A percentile compares a stretch with the other conserved stretches of the same genome.
phyloP scores from a whole-genome alignment of 805 yeast species.

The Candida wancherniae region DNA sequence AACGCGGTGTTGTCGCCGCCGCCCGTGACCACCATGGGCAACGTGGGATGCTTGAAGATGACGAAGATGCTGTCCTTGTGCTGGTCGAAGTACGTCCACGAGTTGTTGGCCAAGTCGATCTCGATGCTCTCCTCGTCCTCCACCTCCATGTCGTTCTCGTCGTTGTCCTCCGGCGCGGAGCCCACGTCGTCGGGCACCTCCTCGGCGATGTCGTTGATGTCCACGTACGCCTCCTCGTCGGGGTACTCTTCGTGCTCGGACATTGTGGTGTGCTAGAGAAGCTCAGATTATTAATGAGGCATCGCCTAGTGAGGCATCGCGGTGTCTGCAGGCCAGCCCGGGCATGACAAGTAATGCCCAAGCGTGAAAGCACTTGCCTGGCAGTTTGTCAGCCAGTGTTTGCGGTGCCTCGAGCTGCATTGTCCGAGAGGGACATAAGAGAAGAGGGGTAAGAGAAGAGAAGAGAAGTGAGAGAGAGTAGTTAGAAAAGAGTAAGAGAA shows the following conservation, averaged over 20 bases:
- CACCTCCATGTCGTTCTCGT: conserved; percentile 38
- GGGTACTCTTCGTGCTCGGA: conserved; percentile 4
- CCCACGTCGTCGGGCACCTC: conserved; percentile 23
- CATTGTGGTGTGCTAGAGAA: no score
- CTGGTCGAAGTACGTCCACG: conserved; percentile 81
- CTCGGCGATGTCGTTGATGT: conserved; percentile 42
- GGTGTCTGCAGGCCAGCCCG: conserved; percentile 3
- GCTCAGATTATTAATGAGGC: no score
- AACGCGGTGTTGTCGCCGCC: conserved; percentile 91
- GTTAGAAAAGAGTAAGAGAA: no score
- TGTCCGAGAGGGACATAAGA: no score
- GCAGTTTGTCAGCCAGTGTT: no score
- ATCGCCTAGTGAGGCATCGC: conserved; percentile 3
- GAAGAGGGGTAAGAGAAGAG: no score
- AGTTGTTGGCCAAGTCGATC: conserved; percentile 85
- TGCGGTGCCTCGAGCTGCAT: no score
- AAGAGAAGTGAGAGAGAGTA: no score
- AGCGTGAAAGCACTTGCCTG: no score
- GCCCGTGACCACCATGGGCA: conserved; percentile 87
- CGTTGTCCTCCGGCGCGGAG: conserved; percentile 37
- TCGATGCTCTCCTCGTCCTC: conserved; percentile 47
- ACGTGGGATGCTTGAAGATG: conserved; percentile 74
- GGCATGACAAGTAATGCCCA: no score
- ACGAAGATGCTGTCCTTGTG: conserved; percentile 86
- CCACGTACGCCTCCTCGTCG: conserved; percentile 32